Evolutionary conservation across 169 alveolate species (phyloP).

Genomic region (Plasmodium knowlesi): DNA sequence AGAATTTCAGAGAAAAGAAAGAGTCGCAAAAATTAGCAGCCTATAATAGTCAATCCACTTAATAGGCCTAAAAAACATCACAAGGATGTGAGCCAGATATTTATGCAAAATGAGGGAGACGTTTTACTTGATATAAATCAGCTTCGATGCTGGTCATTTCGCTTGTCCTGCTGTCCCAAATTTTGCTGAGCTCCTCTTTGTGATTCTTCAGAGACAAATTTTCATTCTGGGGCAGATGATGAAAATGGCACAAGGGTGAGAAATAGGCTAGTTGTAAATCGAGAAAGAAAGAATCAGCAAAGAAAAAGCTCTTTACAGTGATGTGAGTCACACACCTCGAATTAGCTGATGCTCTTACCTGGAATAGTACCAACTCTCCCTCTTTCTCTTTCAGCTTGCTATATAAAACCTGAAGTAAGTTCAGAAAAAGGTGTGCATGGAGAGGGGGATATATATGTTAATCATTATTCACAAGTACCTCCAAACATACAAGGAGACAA

Average conservation of each 20-base stretch:
- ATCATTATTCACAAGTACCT: not conserved
- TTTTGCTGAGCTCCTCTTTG: slow-evolving; percentile 7
- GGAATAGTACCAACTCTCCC: slow-evolving; percentile 7
- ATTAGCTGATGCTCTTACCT: slow-evolving; percentile 3
- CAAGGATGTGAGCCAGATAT: too few relatives aligned
- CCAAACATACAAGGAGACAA: not conserved
- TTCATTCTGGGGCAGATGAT: slow-evolving; percentile 16
- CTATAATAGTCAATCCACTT: not conserved
- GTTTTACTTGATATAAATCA: slow-evolving; percentile 5
- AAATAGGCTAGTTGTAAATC: not conserved
- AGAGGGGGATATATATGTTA: not conserved
- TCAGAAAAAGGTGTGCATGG: not conserved
- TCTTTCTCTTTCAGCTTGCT: slow-evolving; percentile 52
- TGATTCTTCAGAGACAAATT: slow-evolving; percentile 25
- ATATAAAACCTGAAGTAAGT: slow-evolving; percentile 6
- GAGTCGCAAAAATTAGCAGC: not conserved
- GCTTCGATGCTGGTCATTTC: slow-evolving; percentile 43
- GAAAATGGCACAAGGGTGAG: not conserved
- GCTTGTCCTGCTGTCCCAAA: not conserved
- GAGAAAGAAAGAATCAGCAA: not conserved
- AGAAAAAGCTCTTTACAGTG: not conserved
- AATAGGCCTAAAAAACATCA: not conserved
- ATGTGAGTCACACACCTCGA: not conserved
- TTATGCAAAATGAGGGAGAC: not conserved
- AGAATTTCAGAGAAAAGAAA: not conserved